These are phyloP conservation scores for Ophiosphaerella herpotricha DNA, from an alignment of 2,329 filamentous ascomycete species.

Conservation along the genomic window DNA sequence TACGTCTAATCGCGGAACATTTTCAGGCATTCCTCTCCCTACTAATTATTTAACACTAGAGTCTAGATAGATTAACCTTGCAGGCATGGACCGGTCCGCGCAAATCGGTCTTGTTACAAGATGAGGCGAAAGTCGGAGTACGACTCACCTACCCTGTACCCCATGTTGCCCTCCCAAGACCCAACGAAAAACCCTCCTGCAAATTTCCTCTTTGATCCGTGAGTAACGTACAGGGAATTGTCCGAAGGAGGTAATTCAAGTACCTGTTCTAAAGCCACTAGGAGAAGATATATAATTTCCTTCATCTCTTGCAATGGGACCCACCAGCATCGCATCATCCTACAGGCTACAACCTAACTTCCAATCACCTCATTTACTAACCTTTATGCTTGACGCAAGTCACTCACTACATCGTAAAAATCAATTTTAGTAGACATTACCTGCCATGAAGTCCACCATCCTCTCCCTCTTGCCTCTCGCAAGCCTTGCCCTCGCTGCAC, in stretches of 20 bases:
- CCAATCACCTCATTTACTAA: conserved; percentile 20
- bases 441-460: conserved; percentile 34
- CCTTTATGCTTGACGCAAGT: conserved; percentile 5
- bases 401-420: neutral
- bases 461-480: conserved; percentile 31
- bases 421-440: neutral
- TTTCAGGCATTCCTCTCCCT: conserved; percentile 4
- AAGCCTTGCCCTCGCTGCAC: conserved; percentile 31
- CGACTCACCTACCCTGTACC: neutral
- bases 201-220: conserved; percentile 27
- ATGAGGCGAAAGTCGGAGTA: neutral
- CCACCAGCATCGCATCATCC: conserved; percentile 21
- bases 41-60: conserved; percentile 14
- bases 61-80: conserved; percentile 14
- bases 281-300: conserved; percentile 1
- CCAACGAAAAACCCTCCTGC: conserved; percentile 25
- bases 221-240: conserved; percentile 12
- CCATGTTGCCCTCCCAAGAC: conserved; percentile 14
- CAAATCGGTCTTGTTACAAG: neutral
- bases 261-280: conserved; percentile 14
- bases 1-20: conserved; percentile 16
- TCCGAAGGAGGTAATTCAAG: conserved; percentile 19
- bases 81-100: conserved; percentile 8
- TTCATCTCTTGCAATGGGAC: conserved; percentile 12
- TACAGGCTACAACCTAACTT: conserved; percentile 37